Evolutionary conservation across 2,329 filamentous ascomycete genomes (phyloP).

Genomic region (Xylariaceae sp.): DNA sequence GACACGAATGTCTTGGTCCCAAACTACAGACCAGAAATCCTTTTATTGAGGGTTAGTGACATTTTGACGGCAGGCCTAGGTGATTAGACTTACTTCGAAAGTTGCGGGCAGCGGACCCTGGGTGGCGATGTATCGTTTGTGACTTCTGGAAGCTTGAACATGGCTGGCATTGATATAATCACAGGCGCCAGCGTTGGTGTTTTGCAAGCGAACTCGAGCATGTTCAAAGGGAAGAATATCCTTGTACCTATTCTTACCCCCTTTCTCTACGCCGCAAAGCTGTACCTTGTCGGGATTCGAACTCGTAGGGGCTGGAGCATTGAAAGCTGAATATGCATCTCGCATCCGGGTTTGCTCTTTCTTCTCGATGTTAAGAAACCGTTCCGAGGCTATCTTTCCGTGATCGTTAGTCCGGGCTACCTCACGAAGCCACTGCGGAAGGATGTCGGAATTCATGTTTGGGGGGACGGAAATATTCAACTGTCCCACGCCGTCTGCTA

Average conservation of each 20-base stretch:
- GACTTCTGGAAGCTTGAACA: slow-evolving; percentile 71
- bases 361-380: slow-evolving; percentile 79
- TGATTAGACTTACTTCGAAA: slow-evolving; percentile 65
- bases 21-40: slow-evolving; percentile 98
- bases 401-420: slow-evolving; percentile 65
- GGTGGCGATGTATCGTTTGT: slow-evolving; percentile 92
- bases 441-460: slow-evolving; percentile 43
- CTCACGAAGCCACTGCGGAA: slow-evolving; percentile 75
- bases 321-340: slow-evolving; percentile 59
- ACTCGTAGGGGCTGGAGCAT: slow-evolving; percentile 34
- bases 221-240: slow-evolving; percentile 97
- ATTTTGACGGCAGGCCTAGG: background rate
- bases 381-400: slow-evolving; percentile 76
- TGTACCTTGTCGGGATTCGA: slow-evolving; percentile 48
- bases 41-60: slow-evolving; percentile 37
- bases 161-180: slow-evolving; percentile 97
- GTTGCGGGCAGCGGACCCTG: slow-evolving; percentile 91
- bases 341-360: slow-evolving; percentile 91
- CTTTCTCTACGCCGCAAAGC: slow-evolving; percentile 90
- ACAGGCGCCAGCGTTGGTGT: slow-evolving; percentile 63
- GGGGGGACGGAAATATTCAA: slow-evolving; percentile 52
- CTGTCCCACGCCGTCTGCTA: slow-evolving; percentile 89
- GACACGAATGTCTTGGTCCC: slow-evolving; percentile 93
- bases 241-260: slow-evolving; percentile 94
- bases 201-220: slow-evolving; percentile 74